Base-by-base conservation (phyloP, 108 stramenopile species). In the Nitzschia putrida region DNA sequence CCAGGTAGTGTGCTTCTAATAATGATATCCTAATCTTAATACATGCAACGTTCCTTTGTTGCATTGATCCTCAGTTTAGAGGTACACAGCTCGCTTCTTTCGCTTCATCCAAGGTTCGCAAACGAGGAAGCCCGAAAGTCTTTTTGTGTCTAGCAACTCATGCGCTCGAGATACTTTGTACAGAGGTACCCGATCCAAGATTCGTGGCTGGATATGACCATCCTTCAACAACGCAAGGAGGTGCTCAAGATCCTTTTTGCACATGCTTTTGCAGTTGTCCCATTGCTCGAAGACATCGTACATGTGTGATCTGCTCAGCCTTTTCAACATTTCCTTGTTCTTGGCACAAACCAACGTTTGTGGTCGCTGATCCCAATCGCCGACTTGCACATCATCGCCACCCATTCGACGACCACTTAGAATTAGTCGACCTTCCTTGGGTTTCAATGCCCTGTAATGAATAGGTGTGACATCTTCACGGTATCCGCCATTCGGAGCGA, bases 21-120 rank as follows among this genome's bases (percentile, higher is more conserved):
- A 34, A 34, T 34, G 29, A 34, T 3, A 34, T 4, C 29, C 4
- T 34, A 34, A 4, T 34, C 29, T 34, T 1, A 34, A 3, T 34
- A 34, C 29, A 34, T 34, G 29, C 29, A 3, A 34, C 29, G 4
- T 34, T 34, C 29, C 3, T n/a, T 34, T 4, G 29, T 34, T 34
- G 29, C 4, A 4, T 34, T 4, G 29, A 34, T 34, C 29, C 29
- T 4, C 29, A 3, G 6, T 56, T 53, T 61, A 76, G 8, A 76
- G 54, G 49, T 69, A 76, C 1, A 77, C 53, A 34, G 76, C 69
- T 13, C 76, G 76, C 29, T 66, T 77, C 64, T 82, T 82, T n/a
- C 53, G 69, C 22, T 70, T 72, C 54, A 85, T 68, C 85, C 85
- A 85, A 52, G 85, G 85, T 54, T 85, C 85, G 66, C 85, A 85